Percentiles rank a stretch among this genome's conserved stretches.
Evolutionary conservation across 208 protist genomes (phyloP).

Genomic region (Leishmania braziliensis): DNA sequence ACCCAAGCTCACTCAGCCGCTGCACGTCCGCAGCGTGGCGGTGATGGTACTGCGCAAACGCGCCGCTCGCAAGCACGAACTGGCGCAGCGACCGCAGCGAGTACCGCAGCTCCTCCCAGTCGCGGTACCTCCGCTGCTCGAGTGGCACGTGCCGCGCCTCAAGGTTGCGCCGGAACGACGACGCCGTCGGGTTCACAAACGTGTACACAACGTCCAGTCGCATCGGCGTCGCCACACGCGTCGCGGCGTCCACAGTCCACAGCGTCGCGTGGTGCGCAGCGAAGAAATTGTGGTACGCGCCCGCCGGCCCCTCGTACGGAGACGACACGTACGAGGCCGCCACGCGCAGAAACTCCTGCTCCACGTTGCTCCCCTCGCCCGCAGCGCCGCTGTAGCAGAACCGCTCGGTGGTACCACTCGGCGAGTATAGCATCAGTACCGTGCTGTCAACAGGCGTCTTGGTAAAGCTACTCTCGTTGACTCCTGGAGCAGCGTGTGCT

Average conservation of each 20-base stretch:
- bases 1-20: slow-evolving; percentile 27
- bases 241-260: slow-evolving; percentile 39
- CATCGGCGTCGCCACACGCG: slow-evolving; percentile 35
- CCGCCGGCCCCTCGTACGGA: slow-evolving; percentile 14
- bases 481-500: background rate
- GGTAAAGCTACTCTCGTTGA: slow-evolving; percentile 18
- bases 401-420: background rate
- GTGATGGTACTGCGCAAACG: slow-evolving; percentile 30
- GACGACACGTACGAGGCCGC: slow-evolving; percentile 39
- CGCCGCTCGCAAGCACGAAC: slow-evolving; percentile 29
- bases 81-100: slow-evolving; percentile 43
- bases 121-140: slow-evolving; percentile 33
- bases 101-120: slow-evolving; percentile 70
- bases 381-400: slow-evolving; percentile 27
- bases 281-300: slow-evolving; percentile 48
- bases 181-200: slow-evolving; percentile 49
- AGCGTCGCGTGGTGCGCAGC: slow-evolving; percentile 35
- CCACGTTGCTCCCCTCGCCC: slow-evolving; percentile 4
- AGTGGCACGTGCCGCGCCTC: slow-evolving; percentile 26
- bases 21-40: slow-evolving; percentile 25
- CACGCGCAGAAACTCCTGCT: slow-evolving; percentile 31
- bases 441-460: slow-evolving; percentile 31
- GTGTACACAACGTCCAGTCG: slow-evolving; percentile 61
- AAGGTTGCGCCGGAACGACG: slow-evolving; percentile 37
- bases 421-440: slow-evolving; percentile 42